These are phyloP conservation scores for Saccharomyces kudriavzevii DNA, from an alignment of 805 yeast species.

Conservation along the genomic window DNA sequence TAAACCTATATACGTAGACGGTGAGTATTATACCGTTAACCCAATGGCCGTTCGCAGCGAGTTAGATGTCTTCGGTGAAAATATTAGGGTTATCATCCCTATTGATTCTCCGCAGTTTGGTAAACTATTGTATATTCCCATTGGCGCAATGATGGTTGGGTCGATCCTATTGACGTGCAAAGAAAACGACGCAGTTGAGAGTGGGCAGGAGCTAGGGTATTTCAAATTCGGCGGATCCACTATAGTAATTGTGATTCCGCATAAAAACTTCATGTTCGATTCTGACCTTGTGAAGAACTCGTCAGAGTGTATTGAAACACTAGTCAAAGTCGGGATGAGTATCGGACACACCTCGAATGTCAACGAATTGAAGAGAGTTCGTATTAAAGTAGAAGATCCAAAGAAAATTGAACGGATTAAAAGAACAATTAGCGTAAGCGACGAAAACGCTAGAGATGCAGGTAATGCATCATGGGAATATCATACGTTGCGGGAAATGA, in stretches of 20 bases:
- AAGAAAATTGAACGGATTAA: conserved; percentile 23
- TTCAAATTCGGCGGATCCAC: conserved; percentile 97
- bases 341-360: conserved; percentile 62
- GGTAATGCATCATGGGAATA: conserved; percentile 27
- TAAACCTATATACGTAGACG: conserved; percentile 60
- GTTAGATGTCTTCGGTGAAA: conserved; percentile 89
- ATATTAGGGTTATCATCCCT: conserved; percentile 70
- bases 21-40: conserved; percentile 91
- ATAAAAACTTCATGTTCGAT: conserved; percentile 50
- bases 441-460: conserved; percentile 13
- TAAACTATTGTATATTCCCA: conserved; percentile 63
- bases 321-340: conserved; percentile 85
- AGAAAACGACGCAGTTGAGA: conserved; percentile 46
- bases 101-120: conserved; percentile 75
- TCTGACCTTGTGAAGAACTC: conserved; percentile 68
- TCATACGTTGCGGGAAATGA: conserved; percentile 13
- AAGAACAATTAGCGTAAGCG: conserved; percentile 23
- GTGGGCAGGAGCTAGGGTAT: conserved; percentile 86
- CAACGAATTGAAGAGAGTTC: conserved; percentile 42
- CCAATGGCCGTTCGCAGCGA: conserved; percentile 93
- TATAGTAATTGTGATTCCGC: conserved; percentile 55
- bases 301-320: conserved; percentile 61
- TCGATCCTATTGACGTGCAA: conserved; percentile 66
- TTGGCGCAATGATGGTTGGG: conserved; percentile 99
- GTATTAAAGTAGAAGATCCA: conserved; percentile 27